Evolutionary conservation across 2,329 filamentous ascomycete genomes (phyloP).

Genomic region (Nannizzia gypsea): DNA sequence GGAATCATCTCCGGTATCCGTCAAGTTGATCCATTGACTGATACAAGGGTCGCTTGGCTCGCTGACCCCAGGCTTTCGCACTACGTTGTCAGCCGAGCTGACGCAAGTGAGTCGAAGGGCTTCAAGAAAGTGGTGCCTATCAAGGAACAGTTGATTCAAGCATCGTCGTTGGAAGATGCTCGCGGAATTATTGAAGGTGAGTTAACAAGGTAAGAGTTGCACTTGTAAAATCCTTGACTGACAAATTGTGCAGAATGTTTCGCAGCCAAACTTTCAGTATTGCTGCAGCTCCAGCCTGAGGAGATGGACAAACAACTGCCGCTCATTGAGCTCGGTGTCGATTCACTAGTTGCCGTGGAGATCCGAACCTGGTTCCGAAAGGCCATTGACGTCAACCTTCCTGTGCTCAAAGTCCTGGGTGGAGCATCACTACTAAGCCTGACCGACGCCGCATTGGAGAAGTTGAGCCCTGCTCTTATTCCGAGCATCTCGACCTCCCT

Average conservation of each 20-base stretch:
- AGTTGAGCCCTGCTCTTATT: neutral
- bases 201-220: too few species aligned
- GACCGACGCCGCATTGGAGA: neutral
- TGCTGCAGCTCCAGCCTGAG: neutral
- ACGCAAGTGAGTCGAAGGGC: too few species aligned
- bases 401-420: conserved; percentile 11
- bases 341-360: conserved; percentile 14
- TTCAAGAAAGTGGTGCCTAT: too few species aligned
- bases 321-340: conserved; percentile 12
- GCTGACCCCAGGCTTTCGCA: neutral
- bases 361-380: conserved; percentile 13
- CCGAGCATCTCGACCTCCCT: neutral
- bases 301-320: too few species aligned
- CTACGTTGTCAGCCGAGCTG: neutral
- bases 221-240: too few species aligned
- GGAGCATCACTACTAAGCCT: too few species aligned
- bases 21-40: neutral
- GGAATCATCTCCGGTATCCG: neutral
- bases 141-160: neutral
- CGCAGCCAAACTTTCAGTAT: too few species aligned
- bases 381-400: conserved; percentile 10
- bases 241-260: too few species aligned
- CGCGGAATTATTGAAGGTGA: too few species aligned
- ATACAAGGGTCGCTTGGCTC: neutral
- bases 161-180: too few species aligned